Evolutionary conservation across 2,329 filamentous ascomycete species (phyloP), one percentile per base, ranked within the genome.

Genomic region (Alternaria ventricosa): DNA sequence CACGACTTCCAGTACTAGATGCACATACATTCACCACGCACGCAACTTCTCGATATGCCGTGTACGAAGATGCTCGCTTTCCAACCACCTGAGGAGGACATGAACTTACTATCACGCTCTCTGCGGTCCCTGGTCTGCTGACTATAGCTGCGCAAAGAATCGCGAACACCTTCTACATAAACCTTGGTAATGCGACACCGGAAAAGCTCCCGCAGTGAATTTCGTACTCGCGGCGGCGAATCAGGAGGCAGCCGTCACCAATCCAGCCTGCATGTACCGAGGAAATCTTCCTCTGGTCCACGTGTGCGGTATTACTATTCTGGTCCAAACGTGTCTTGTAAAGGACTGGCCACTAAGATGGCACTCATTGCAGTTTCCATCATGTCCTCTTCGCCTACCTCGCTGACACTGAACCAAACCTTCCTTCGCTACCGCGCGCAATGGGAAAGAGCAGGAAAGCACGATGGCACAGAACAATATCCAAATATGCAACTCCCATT

Each of bases 151-250:
- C n/a, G 18, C 36, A 10, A 2, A 41, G 2, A 3, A 41, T 3
- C 2, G 2, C n/a, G 3, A 18, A 0, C 18, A 11, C 0, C n/a
- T 11, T 41, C 33, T n/a, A 41, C 15, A 0, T 1, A 0, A 11
- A 41, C 36, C 36, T 41, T 41, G 36, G 36, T 41, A 41, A 5
- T 7, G 36, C 5, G 36, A 41, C 2, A 41, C 5, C 9, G n/a
- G 10, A 4, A 5, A 41, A 18, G 2, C 1, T 1, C 33, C 15
- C 33, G 4, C 33, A 36, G 15, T 36, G 33, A 36, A 1, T 1
- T 5, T 41, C 5, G 36, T 11, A 6, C n/a, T 41, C 5, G 15
- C 36, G n/a, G 36, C 36, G 15, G 5, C 36, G 36, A 41, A 41
- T 41, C 5, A 41, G n/a, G 9, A 18, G 0, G 36, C 5, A 5